Evolutionary conservation across 768 basidiomycete genomes (phyloP).

Genomic region (Suillus placidus): DNA sequence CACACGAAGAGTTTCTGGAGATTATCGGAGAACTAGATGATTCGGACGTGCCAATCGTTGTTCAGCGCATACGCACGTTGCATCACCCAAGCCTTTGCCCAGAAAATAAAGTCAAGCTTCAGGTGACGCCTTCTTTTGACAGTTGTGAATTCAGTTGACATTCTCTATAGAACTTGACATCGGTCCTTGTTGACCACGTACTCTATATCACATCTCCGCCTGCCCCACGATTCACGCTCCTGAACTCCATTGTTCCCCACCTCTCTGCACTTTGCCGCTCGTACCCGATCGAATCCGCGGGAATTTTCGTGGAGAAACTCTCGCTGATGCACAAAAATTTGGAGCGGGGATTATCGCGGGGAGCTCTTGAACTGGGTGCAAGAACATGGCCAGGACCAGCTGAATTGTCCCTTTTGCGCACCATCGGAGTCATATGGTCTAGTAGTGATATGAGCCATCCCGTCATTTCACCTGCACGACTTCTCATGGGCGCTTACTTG

Average conservation of each 20-base stretch:
- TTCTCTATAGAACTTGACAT: constrained; percentile 60
- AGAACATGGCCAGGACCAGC: constrained; percentile 89
- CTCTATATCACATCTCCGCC: constrained; percentile 73
- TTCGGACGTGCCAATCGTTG: constrained; percentile 72
- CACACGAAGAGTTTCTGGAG: constrained; percentile 88
- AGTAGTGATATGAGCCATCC: constrained; percentile 93
- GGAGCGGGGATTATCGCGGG: constrained; percentile 74
- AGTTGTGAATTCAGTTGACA: constrained; percentile 5
- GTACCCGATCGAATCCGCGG: constrained; percentile 81
- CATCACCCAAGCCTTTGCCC: constrained; percentile 92
- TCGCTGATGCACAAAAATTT: constrained; percentile 94
- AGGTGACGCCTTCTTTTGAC: constrained; percentile 52
- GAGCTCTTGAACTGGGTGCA: constrained; percentile 57
- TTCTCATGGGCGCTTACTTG: constrained; percentile 92
- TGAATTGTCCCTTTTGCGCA: constrained; percentile 79
- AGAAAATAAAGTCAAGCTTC: constrained; percentile 90
- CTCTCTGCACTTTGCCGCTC: constrained; percentile 74
- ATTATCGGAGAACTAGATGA: constrained; percentile 74
- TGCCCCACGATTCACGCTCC: constrained; percentile 56
- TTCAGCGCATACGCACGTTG: constrained; percentile 88
- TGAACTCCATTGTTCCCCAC: constrained; percentile 75
- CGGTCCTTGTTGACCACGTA: constrained; percentile 86
- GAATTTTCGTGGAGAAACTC: constrained; percentile 80
- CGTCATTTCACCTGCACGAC: constrained; percentile 81
- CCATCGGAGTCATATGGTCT: constrained; percentile 86